phyloP scores from a whole-genome alignment of 441 rosid genomes.

The Adansonia madagascariensis region DNA sequence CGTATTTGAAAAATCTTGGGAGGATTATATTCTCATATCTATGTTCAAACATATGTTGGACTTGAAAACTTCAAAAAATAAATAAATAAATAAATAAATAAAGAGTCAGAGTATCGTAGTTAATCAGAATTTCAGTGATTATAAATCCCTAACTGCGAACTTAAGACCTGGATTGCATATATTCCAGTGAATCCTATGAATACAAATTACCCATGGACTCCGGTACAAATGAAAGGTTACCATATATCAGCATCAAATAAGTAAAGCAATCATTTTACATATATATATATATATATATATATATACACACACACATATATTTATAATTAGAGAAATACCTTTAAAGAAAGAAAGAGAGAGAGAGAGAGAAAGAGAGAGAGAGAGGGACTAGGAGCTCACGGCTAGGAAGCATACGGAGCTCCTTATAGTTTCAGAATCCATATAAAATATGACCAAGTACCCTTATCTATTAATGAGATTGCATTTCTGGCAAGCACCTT shows the following conservation, averaged over 20 bases:
- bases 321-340: neutral
- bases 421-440: conserved; percentile 4
- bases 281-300: too few species aligned
- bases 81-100: neutral
- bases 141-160: neutral
- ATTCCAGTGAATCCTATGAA: too few species aligned
- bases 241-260: neutral
- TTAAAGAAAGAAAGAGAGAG: too few species aligned
- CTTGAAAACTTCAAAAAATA: too few species aligned
- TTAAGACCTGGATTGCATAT: neutral
- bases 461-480: neutral
- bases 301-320: too few species aligned
- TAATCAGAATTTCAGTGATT: neutral
- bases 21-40: neutral
- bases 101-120: too few species aligned
- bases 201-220: neutral
- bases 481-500: neutral
- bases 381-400: neutral
- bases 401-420: neutral
- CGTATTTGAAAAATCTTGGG: too few species aligned
- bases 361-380: too few species aligned
- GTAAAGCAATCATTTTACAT: neutral
- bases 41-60: neutral
- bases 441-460: neutral
- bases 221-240: neutral